phyloP scores from a whole-genome alignment of 2,329 filamentous ascomycete species.

The Volutella citrinella region DNA sequence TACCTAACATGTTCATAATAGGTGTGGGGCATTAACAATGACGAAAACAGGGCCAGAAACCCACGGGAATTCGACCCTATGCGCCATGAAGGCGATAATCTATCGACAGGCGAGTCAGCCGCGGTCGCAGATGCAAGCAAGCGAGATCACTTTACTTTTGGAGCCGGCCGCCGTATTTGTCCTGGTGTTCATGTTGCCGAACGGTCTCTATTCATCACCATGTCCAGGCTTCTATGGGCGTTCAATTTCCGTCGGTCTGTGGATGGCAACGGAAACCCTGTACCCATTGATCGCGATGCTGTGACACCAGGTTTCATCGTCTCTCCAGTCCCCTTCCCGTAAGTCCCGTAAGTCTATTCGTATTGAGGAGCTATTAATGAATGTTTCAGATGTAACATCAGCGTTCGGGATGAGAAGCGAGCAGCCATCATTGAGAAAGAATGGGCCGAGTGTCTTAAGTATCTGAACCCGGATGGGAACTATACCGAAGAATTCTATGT shows the following conservation, averaged over 20 bases:
- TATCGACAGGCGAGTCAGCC: background rate
- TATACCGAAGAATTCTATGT: conserved; percentile 2
- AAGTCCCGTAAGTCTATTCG: no score
- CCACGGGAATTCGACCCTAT: conserved; percentile 4
- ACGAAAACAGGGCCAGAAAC: background rate
- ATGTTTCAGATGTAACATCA: conserved; percentile 1
- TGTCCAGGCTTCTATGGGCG: no score
- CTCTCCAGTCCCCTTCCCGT: conserved; percentile 1
- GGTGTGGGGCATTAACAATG: conserved; percentile 5
- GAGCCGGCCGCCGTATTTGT: no score
- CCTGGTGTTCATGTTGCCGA: no score
- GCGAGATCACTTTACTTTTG: no score
- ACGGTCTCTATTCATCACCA: no score
- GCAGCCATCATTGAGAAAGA: background rate
- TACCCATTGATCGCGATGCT: conserved; percentile 2
- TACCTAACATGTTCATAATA: no score
- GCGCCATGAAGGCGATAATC: conserved; percentile 1
- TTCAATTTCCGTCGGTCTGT: no score
- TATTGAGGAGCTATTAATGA: no score
- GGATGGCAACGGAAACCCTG: no score
- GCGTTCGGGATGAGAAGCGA: conserved; percentile 1
- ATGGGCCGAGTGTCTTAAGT: background rate
- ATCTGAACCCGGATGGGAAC: background rate
- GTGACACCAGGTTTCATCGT: conserved; percentile 4
- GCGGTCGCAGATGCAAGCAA: no score